Conservation (phyloP, 2,329 filamentous ascomycete genomes). For the Penicillium sp. region DNA sequence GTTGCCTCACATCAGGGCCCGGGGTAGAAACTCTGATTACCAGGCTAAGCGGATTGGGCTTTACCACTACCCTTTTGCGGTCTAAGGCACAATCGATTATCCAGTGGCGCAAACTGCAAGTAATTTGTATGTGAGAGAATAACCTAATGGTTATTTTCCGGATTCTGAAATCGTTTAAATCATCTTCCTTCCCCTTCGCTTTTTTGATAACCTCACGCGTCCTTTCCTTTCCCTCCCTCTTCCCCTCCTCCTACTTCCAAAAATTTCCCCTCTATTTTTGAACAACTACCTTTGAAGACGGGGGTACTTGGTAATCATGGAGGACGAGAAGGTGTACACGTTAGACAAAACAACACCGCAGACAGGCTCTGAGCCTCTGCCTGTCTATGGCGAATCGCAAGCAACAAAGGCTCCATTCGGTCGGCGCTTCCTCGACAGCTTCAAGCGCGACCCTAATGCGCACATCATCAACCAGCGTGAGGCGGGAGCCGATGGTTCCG, state of each 20-base stretch:
- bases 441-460: constrained; percentile 48
- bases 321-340: constrained; percentile 32
- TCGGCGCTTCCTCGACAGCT: constrained; percentile 42
- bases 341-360: constrained; percentile 26
- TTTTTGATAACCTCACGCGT: not conserved
- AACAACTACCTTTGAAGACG: not conserved
- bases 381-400: constrained; percentile 33
- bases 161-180: not conserved
- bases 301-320: not conserved
- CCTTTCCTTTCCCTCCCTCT: not conserved
- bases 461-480: constrained; percentile 30
- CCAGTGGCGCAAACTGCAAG: not conserved
- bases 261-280: no score
- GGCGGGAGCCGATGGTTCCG: constrained; percentile 54
- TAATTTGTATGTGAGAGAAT: not conserved
- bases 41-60: not conserved
- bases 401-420: constrained; percentile 21
- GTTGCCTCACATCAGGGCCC: not conserved
- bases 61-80: not conserved
- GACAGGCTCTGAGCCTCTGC: constrained; percentile 24
- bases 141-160: not conserved
- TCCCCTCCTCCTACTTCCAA: not conserved
- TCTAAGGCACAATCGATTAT: not conserved
- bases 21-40: not conserved
- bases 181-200: not conserved